Base-by-base conservation (phyloP, 1,284 basidiomycete genomes). In the Puccinia horiana region DNA sequence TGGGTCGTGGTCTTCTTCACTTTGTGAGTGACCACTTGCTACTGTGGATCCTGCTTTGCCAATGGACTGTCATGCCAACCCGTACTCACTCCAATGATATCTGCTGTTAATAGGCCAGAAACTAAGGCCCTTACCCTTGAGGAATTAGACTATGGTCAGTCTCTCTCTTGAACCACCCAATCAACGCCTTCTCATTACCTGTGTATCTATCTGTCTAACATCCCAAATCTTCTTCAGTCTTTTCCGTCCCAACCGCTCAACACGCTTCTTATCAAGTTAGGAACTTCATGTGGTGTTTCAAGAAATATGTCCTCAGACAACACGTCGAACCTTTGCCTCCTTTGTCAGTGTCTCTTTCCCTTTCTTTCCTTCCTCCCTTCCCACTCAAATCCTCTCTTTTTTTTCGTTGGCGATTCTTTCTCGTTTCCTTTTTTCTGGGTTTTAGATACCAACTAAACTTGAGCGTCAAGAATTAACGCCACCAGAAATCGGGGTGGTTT, bases 61-160 rank as follows among this genome's bases (percentile, higher is more conserved):
- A n/a, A n/a, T n/a, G n/a, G n/a, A n/a, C n/a, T n/a, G n/a, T n/a
- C n/a, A n/a, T n/a, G n/a, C n/a, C n/a, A n/a, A n/a, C n/a, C n/a
- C n/a, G n/a, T 6, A 44, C 6, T 8, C 42, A 44, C 42, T 52
- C 11, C n/a, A n/a, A n/a, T n/a, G n/a, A n/a, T n/a, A n/a, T n/a
- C n/a, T n/a, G n/a, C n/a, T n/a, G n/a, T n/a, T n/a, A 14, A 9
- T 84, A 86, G 85, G 84, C 85, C 85, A 16, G 87, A 87, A 81
- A 87, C 85, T 32, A 85, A 85, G 63, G 84, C 85, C 5, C 74
- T 86, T 11, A 85, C 86, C n/a, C 83, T 86, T 44, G 86, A 85
- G 76, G 86, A 86, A 78, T 84, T 85, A 32, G 72, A 81, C 47
- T 74, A 74, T 44, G 79, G 79, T 81, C 14, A 32, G 72, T 58